phyloP scores from a whole-genome alignment of 345 rosid species.

The Corymbia maculata region DNA sequence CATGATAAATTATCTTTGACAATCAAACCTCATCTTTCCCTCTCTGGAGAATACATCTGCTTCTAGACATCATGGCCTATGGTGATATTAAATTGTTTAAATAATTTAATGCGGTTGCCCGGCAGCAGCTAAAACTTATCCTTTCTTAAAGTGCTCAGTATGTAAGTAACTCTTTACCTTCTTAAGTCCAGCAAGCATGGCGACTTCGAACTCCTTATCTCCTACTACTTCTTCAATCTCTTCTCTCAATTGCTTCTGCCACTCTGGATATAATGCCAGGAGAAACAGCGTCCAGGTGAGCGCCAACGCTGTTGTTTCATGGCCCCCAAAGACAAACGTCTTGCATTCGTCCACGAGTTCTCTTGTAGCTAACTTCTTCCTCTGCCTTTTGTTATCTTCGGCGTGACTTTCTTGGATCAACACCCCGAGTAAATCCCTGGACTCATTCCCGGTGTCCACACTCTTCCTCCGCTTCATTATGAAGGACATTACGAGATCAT shows the following conservation, averaged over 20 bases:
- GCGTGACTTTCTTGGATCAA: slow-evolving; percentile 21
- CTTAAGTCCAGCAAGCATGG: slow-evolving; percentile 58
- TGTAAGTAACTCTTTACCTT: slow-evolving; percentile 39
- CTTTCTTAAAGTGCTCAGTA: background rate
- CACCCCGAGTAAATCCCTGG: slow-evolving; percentile 50
- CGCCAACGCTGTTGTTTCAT: slow-evolving; percentile 84
- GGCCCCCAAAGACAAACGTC: slow-evolving; percentile 91
- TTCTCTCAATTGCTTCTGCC: slow-evolving; percentile 67
- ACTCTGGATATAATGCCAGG: slow-evolving; percentile 57
- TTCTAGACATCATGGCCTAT: no score
- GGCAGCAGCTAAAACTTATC: background rate
- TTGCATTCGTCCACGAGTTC: slow-evolving; percentile 88
- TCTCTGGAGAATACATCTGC: no score
- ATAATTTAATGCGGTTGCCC: background rate
- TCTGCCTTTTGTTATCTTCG: slow-evolving; percentile 24
- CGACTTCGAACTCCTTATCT: slow-evolving; percentile 41
- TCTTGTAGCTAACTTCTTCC: slow-evolving; percentile 35
- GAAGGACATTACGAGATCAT: slow-evolving; percentile 42
- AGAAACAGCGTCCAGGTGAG: slow-evolving; percentile 83
- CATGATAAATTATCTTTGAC: background rate
- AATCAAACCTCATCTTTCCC: no score
- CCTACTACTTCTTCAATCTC: slow-evolving; percentile 64
- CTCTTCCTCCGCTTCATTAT: slow-evolving; percentile 29
- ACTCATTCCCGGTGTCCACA: background rate
- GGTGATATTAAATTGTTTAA: no score